phyloP scores from a whole-genome alignment of 2,329 filamentous ascomycete genomes.

The Ceratocystis ficicola region DNA sequence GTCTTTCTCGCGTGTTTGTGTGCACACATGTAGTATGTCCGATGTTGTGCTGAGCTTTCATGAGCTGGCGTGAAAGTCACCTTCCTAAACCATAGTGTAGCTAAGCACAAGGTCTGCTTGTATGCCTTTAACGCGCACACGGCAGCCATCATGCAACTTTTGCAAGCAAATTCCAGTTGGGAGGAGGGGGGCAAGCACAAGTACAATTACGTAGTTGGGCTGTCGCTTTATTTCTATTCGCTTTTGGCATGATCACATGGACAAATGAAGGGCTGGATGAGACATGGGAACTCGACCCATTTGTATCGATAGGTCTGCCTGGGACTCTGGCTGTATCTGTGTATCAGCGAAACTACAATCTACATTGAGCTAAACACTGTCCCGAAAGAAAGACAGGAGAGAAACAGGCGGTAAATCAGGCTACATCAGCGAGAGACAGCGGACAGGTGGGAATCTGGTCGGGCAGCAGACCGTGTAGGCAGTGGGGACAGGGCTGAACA shows the following conservation, averaged over 20 bases:
- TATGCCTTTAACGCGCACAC: too few relatives aligned
- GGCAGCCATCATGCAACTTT: not conserved
- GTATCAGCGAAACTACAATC: not conserved
- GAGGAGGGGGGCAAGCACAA: not conserved
- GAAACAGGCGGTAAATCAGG: not conserved
- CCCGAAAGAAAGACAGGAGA: not conserved
- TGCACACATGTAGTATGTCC: not conserved
- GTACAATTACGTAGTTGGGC: not conserved
- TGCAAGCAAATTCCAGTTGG: not conserved
- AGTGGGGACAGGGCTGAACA: not conserved
- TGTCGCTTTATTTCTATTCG: not conserved
- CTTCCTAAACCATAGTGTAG: not conserved
- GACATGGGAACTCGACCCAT: not conserved
- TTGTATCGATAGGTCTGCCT: not conserved
- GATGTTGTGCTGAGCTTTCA: not conserved
- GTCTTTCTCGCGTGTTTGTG: not conserved
- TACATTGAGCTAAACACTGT: not conserved
- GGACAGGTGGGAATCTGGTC: too few relatives aligned
- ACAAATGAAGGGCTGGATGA: not conserved
- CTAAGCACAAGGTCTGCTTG: too few relatives aligned
- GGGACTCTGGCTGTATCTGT: not conserved
- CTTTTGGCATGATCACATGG: not conserved
- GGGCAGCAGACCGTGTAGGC: not conserved
- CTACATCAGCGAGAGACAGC: not conserved
- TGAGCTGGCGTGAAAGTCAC: not conserved